Evolutionary conservation across 2,329 filamentous ascomycete species (phyloP).

Genomic region (Botrytis paeoniae): DNA sequence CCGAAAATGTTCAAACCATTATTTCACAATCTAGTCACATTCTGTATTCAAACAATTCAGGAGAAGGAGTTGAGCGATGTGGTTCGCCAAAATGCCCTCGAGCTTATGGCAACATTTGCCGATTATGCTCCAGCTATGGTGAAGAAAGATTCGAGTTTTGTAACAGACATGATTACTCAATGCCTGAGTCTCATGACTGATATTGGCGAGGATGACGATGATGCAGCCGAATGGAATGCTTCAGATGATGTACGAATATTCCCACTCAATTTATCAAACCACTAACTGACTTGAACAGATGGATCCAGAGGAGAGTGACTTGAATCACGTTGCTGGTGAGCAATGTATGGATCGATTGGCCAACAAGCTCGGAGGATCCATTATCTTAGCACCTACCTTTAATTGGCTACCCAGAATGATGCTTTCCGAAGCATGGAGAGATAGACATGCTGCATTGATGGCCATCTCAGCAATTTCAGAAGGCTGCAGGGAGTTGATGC

Average conservation of each 20-base stretch:
- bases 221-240: slow-evolving; percentile 88
- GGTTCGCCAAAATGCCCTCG: slow-evolving; percentile 88
- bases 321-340: slow-evolving; percentile 96
- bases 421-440: slow-evolving; percentile 89
- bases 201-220: slow-evolving; percentile 89
- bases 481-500: slow-evolving; percentile 93
- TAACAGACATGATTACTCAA: slow-evolving; percentile 95
- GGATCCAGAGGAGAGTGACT: slow-evolving; percentile 91
- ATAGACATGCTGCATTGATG: slow-evolving; percentile 96
- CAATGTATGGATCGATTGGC: slow-evolving; percentile 97
- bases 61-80: slow-evolving; percentile 92
- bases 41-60: slow-evolving; percentile 89
- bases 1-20: slow-evolving; percentile 96
- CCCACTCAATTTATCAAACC: neutral
- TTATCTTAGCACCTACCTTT: slow-evolving; percentile 91
- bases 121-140: slow-evolving; percentile 94
- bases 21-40: slow-evolving; percentile 90
- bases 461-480: slow-evolving; percentile 98
- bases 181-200: slow-evolving; percentile 98
- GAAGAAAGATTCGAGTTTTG: slow-evolving; percentile 88
- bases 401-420: slow-evolving; percentile 98
- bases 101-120: slow-evolving; percentile 97
- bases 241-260: slow-evolving; percentile 71
- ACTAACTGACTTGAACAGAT: slow-evolving; percentile 52
- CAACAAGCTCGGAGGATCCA: slow-evolving; percentile 92